Evolutionary conservation across 2,329 filamentous ascomycete genomes (phyloP), one percentile per base, ranked within the genome.

Genomic region (Coleophoma eucalyptorum): DNA sequence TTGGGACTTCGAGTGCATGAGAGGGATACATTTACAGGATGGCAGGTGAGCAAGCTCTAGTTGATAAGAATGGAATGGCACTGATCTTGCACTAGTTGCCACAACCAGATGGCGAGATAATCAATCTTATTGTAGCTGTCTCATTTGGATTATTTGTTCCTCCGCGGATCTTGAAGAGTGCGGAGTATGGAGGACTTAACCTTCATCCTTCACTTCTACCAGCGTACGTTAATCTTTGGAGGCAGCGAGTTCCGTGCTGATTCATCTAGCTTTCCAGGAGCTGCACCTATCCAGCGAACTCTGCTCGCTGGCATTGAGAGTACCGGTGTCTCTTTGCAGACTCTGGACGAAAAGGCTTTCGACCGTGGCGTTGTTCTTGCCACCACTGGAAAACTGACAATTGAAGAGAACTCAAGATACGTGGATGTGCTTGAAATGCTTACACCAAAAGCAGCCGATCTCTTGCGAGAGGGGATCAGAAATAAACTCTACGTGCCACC

Each of bases 131-230:
- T 58, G 76, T 97, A 43, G 92, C 92, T 44, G 94, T 97, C 4
- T 97, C 94, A 0, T 99, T 97, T 69, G 94, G 94, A 3, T 79
- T 96, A 7, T 87, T 97, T 54, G 85, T 99, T 1, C 94, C 94
- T 1, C 77, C 79, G 1, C 79, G 90, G 4, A 82, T 97, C 15
- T 74, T 99, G 19, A 72, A 73, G 19, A 72, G 72, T 1, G 81
- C 88, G 20, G 81, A 80, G 60, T 96, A 95, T 69, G 92, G 92
- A 41, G 94, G 94, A 0, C 72, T 99, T 3, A 99, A 99, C 68
- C 79, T 99, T 2, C 94, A 99, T 64, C 94, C 94, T 1, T 97
- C 93, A 1, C 71, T 97, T 26, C 79, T 99, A 13, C 93, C 92
- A 4, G 87, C 94, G 84, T 89, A 74, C 58, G 75, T 64, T 6